phyloP scores from a whole-genome alignment of 2,329 filamentous ascomycete species.

The Botryotinia globosa region DNA sequence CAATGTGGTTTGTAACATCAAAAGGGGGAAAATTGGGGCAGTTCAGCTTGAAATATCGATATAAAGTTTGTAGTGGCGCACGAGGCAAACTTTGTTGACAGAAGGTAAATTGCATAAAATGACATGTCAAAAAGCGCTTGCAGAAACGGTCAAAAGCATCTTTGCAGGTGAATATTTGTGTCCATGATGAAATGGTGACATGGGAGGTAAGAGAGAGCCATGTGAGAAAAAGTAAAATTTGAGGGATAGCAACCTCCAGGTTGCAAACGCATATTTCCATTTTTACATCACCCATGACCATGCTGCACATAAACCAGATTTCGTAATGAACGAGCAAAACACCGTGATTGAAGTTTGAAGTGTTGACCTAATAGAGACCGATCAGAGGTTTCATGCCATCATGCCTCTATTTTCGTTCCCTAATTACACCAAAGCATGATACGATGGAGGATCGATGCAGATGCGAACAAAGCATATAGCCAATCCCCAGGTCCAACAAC shows the following conservation, averaged over 20 bases:
- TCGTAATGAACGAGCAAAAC: conserved; percentile 28
- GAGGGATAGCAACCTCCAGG: conserved; percentile 7
- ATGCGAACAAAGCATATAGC: conserved; percentile 35
- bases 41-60: conserved; percentile 2
- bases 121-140: conserved; percentile 18
- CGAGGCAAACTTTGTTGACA: conserved; percentile 12
- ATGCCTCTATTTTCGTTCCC: conserved; percentile 30
- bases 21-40: background rate
- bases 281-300: conserved; percentile 16
- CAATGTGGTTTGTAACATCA: conserved; percentile 5
- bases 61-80: conserved; percentile 1
- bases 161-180: conserved; percentile 6
- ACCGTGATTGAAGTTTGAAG: conserved; percentile 34
- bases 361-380: conserved; percentile 28
- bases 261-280: conserved; percentile 17
- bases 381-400: conserved; percentile 29
- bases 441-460: conserved; percentile 33
- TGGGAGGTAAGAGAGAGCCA: background rate
- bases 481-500: conserved; percentile 35
- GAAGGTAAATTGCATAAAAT: conserved; percentile 16
- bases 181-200: background rate
- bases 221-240: conserved; percentile 9
- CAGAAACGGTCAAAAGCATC: conserved; percentile 13
- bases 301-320: conserved; percentile 19
- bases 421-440: conserved; percentile 30